Conservation (phyloP, 176 grass and related monocot species). For the Leersia perrieri region DNA sequence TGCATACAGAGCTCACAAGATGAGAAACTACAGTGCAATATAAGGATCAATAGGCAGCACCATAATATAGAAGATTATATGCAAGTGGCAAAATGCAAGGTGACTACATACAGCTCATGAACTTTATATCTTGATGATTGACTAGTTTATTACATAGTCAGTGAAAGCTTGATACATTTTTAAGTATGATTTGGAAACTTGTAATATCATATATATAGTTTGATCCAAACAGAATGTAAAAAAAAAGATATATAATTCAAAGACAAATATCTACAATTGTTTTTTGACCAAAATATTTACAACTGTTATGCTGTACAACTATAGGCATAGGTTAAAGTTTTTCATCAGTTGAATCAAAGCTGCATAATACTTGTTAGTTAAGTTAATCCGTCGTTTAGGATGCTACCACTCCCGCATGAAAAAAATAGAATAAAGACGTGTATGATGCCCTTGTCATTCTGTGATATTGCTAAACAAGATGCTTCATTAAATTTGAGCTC, state of each 20-base stretch:
- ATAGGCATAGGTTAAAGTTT: not conserved
- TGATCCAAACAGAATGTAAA: not conserved
- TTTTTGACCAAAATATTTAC: not conserved
- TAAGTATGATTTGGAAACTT: not conserved
- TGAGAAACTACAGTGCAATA: not conserved
- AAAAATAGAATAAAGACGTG: not conserved
- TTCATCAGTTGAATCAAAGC: not conserved
- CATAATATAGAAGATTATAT: not conserved
- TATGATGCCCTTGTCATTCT: not conserved
- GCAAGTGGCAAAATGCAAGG: not conserved
- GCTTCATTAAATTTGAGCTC: slow-evolving; percentile 22
- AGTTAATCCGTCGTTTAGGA: not conserved
- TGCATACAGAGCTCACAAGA: not conserved
- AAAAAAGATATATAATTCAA: not conserved
- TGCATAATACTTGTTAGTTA: not conserved
- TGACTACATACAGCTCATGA: not conserved
- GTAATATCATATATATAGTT: too few relatives aligned
- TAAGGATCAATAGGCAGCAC: not conserved
- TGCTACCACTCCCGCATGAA: not conserved
- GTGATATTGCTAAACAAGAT: slow-evolving; percentile 30
- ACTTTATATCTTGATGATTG: not conserved
- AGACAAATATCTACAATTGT: not conserved
- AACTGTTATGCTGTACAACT: not conserved
- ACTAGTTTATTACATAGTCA: not conserved
- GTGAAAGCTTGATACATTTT: not conserved